Base-by-base conservation (phyloP, 2,329 filamentous ascomycete genomes). In the Fusarium sp. region DNA sequence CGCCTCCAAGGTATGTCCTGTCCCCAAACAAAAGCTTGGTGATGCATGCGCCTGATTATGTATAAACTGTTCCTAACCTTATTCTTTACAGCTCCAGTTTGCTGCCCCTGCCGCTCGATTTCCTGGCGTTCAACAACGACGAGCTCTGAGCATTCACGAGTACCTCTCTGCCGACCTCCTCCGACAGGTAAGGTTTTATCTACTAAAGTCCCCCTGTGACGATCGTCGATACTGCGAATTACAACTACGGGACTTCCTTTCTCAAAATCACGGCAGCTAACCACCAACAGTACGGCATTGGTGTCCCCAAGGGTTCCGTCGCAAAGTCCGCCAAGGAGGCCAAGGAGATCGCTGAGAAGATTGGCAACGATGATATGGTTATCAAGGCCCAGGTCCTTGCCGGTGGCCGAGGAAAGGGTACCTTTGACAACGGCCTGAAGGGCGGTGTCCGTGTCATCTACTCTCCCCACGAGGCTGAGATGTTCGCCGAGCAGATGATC, bases 381-480 rank as follows among this genome's bases (percentile, higher is more conserved):
- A 98, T 99, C 89, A 99, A 99, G 90, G 96, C 96, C 70, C 96
- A 99, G 87, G 96, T 99, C 69, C 92, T 99, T 71, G 96, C 96
- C 71, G 96, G 96, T 85, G 96, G 96, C 74, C 93, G 96, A 87
- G 96, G 96, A 85, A 99, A 99, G 89, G 96, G 96, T 77, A 92
- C 91, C 78, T 99, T 99, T 81, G 94, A 97, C 86, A 98, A 98
- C 85, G 96, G 96, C 78, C 91, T 99, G 82, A 99, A 99, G 89
- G 96, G 96, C 79, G 96, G 96, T 87, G 96, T 99, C 78, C 91
- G 96, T 78, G 95, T 99, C 79, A 97, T 99, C 85, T 99, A 98
- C 90, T 98, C 95, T 87, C 93, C 96, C 67, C 95, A 94, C 78
- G 90, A 92, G 88, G 96, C 96, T 80, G 93, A 94, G 88, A 97